Evolutionary conservation across 2,329 filamentous ascomycete genomes (phyloP).

Genomic region (Colletotrichum cuscutae): DNA sequence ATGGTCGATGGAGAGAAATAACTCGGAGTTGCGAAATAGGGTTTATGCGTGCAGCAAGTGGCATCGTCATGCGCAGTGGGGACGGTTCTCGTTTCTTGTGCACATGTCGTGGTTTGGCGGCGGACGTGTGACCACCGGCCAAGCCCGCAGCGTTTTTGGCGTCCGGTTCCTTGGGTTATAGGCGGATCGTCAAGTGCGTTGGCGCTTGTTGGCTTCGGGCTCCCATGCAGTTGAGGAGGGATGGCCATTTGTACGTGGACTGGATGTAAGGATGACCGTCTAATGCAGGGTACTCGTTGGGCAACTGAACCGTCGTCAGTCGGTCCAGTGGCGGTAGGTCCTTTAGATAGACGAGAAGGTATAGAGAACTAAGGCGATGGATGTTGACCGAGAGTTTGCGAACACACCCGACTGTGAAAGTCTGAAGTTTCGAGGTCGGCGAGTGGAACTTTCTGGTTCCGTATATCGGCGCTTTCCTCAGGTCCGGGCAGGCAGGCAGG

Average conservation of each 20-base stretch:
- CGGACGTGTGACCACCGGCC: slow-evolving; percentile 4
- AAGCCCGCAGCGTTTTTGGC: not conserved
- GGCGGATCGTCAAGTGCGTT: not conserved
- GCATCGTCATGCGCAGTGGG: slow-evolving; percentile 10
- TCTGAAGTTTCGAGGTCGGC: not conserved
- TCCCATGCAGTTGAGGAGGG: not conserved
- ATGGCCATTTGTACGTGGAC: not conserved
- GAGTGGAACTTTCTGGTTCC: not conserved
- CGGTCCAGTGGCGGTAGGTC: not conserved
- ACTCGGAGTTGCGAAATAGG: not conserved
- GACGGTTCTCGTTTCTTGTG: not conserved
- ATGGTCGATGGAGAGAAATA: too few relatives aligned
- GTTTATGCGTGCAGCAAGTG: slow-evolving; percentile 12
- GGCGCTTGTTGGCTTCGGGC: not conserved
- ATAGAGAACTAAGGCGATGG: not conserved
- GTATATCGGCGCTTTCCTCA: not conserved
- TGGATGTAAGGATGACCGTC: not conserved
- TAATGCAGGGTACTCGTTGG: not conserved
- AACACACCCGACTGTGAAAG: not conserved
- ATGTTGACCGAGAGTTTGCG: not conserved
- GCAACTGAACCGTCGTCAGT: not conserved
- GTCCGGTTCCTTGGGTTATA: not conserved
- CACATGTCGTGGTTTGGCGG: not conserved
- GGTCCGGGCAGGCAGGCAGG: too few relatives aligned
- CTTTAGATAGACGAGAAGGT: not conserved